Evolutionary conservation across 306 rosid genomes (phyloP).

Genomic region (Rubus parviflorus): DNA sequence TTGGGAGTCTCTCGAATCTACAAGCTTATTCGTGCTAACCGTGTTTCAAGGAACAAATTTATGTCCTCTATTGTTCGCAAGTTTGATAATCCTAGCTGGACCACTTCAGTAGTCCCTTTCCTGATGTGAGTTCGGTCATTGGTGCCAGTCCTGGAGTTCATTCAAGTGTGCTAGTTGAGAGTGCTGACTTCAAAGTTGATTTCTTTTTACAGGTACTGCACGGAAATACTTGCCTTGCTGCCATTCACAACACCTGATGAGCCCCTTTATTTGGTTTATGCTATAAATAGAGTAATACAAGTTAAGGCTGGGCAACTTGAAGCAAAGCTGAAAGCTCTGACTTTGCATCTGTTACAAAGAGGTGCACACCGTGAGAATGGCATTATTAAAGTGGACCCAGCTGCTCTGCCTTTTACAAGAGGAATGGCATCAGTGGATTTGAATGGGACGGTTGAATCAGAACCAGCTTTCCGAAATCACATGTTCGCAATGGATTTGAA

Average conservation of each 20-base stretch:
- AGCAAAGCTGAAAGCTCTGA: conserved; percentile 82
- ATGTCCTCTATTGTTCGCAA: conserved; percentile 92
- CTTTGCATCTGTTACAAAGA: conserved; percentile 55
- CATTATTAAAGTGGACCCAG: conserved; percentile 36
- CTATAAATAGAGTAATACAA: conserved; percentile 91
- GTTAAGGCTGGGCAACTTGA: conserved; percentile 85
- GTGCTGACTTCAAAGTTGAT: conserved; percentile 24
- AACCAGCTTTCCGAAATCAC: conserved; percentile 36
- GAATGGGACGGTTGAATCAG: conserved; percentile 50
- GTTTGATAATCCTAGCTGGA: conserved; percentile 76
- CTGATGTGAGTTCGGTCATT: conserved; percentile 62
- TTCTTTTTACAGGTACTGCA: conserved; percentile 71
- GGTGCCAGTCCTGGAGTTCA: conserved; percentile 17
- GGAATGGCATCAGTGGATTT: conserved; percentile 47
- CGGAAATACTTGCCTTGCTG: conserved; percentile 85
- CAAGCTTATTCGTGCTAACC: conserved; percentile 92
- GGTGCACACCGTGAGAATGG: conserved; percentile 59
- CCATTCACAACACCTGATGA: conserved; percentile 87
- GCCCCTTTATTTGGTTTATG: conserved; percentile 83
- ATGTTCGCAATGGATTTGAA: conserved; percentile 64
- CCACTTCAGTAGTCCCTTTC: conserved; percentile 65
- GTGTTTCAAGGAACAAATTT: conserved; percentile 90
- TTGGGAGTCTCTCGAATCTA: conserved; percentile 97
- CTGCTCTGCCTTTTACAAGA: conserved; percentile 27
- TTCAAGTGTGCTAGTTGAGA: conserved; percentile 21